A percentile compares a stretch with the other conserved stretches of the same genome.
phyloP scores from a whole-genome alignment of 768 basidiomycete species.

The Psilocybe cyanescens region DNA sequence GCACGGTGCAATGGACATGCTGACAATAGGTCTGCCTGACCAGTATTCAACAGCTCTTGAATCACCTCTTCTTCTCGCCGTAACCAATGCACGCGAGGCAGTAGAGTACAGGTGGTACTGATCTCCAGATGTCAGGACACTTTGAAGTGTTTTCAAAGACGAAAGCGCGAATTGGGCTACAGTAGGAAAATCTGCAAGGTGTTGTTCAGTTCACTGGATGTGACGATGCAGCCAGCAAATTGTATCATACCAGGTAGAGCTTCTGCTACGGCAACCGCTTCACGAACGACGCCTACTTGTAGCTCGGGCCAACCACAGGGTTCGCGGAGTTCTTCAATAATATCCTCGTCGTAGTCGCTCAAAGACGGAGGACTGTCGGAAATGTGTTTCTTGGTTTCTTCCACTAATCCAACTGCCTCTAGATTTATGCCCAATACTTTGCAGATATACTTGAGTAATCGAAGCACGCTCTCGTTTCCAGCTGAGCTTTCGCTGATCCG shows the following conservation, averaged over 20 bases:
- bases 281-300: slow-evolving; percentile 91
- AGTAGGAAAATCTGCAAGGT: slow-evolving; percentile 70
- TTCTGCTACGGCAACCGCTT: slow-evolving; percentile 91
- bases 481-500: slow-evolving; percentile 73
- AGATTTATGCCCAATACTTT: slow-evolving; percentile 83
- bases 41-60: slow-evolving; percentile 79
- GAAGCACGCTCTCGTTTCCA: slow-evolving; percentile 84
- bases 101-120: slow-evolving; percentile 81
- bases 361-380: slow-evolving; percentile 20
- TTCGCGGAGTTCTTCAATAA: slow-evolving; percentile 45
- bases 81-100: slow-evolving; percentile 71
- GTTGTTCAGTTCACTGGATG: slow-evolving; percentile 1
- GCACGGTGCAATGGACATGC: slow-evolving; percentile 79
- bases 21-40: slow-evolving; percentile 80
- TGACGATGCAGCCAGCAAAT: neutral
- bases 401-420: slow-evolving; percentile 63
- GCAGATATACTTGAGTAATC: slow-evolving; percentile 74
- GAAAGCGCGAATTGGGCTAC: slow-evolving; percentile 92
- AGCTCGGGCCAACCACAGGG: slow-evolving; percentile 93
- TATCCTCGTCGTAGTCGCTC: slow-evolving; percentile 43
- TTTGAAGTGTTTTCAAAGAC: slow-evolving; percentile 74
- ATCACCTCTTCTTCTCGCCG: slow-evolving; percentile 80
- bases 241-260: slow-evolving; percentile 76
- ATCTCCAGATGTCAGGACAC: slow-evolving; percentile 71
- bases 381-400: slow-evolving; percentile 20